Evolutionary conservation across 2,329 filamentous ascomycete genomes (phyloP), one percentile per base, ranked within the genome.

Genomic region (Ophiocordyceps australis): DNA sequence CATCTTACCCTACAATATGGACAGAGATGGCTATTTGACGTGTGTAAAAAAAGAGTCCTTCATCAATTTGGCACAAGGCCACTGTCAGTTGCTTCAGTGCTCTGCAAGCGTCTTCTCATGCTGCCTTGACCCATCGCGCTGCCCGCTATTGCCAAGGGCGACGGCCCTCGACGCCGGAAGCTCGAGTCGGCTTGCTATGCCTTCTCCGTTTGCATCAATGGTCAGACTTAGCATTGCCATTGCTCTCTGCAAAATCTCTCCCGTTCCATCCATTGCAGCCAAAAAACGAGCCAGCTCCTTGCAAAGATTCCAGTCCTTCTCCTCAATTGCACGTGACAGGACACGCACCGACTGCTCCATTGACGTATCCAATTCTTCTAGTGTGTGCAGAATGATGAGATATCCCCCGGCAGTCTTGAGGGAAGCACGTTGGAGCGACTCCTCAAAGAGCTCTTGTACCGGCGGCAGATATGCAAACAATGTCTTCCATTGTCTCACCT

Each of bases 331-430:
- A 25, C 79, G 62, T 17, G 70, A 71, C 30, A 98, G 64, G 14
- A 98, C 57, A 9, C 83, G 68, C 4, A 93, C 77, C 13, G 83
- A 74, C 43, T 86, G 77, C 38, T 80, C 74, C 10, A 72, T 74
- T 13, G 73, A 76, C 3, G 72, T 62, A 9, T 62, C 66, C 22
- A 78, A 49, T 45, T 80, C 74, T 35, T 77, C 70, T 30, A 78
- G 62, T 0, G 83, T 91, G 44, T 98, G 86, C 19, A 98, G 59
- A 19, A 98, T 80, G 12, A 98, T 69, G n/a, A 98, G 63, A 47
- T 95, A 98, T 1, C 91, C 89, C 8, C 85, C 86, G 3, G 89
- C 91, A 5, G 89, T 98, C 51, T 95, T 95, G 25, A 98, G 58
- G 4, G 76, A 80, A 4, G 81, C 83, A 29, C 80, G 70, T 35